phyloP scores from a whole-genome alignment of 1,284 basidiomycete species.

The Ustilago esculenta region DNA sequence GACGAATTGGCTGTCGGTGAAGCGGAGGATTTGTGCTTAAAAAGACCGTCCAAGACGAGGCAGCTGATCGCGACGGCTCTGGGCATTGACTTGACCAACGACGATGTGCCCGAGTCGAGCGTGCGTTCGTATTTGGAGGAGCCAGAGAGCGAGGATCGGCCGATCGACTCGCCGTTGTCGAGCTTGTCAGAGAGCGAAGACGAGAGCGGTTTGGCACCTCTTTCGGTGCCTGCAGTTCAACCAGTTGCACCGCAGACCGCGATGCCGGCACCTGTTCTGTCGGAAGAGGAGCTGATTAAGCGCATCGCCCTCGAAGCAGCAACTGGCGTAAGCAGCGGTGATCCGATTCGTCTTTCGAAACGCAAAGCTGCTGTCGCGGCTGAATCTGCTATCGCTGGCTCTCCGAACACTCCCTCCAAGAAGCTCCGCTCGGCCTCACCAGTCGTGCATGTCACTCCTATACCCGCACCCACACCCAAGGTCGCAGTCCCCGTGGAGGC shows the following conservation, averaged over 20 bases:
- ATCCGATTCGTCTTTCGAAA: slow-evolving; percentile 34
- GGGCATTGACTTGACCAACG: slow-evolving; percentile 31
- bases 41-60: slow-evolving; percentile 27
- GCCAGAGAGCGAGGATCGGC: not conserved
- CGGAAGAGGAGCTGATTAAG: slow-evolving; percentile 35
- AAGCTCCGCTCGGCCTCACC: slow-evolving; percentile 24
- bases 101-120: slow-evolving; percentile 47
- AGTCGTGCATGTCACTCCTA: slow-evolving; percentile 1
- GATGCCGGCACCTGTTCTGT: not conserved
- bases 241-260: not conserved
- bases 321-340: slow-evolving; percentile 20
- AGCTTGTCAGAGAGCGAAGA: slow-evolving; percentile 31
- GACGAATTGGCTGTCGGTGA: slow-evolving; percentile 6
- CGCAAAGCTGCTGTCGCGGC: slow-evolving; percentile 46
- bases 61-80: slow-evolving; percentile 38
- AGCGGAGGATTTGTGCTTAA: slow-evolving; percentile 7
- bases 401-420: slow-evolving; percentile 19
- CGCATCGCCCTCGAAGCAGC: slow-evolving; percentile 30
- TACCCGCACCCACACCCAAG: not conserved
- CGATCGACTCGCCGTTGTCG: slow-evolving; percentile 26
- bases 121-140: slow-evolving; percentile 21
- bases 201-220: slow-evolving; percentile 2
- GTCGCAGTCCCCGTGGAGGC: slow-evolving; percentile 4
- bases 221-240: not conserved
- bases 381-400: slow-evolving; percentile 28